A percentile compares a stretch with the other conserved stretches of the same genome.
Evolutionary conservation across 176 grass and related monocot species (phyloP).

Genomic region (Triticum monococcum): DNA sequence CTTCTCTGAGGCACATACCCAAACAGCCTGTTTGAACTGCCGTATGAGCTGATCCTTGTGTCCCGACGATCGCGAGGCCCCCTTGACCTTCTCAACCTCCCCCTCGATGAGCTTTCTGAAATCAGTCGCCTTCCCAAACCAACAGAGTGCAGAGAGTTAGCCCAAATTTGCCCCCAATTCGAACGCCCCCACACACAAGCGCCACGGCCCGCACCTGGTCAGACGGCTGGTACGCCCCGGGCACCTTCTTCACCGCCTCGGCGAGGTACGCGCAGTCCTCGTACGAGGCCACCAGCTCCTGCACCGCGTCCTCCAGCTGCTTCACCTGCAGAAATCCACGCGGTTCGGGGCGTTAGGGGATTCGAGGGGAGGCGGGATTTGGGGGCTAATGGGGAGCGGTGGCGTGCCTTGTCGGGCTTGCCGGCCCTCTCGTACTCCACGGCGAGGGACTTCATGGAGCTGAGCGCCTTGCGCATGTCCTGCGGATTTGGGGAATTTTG

Average conservation of each 20-base stretch:
- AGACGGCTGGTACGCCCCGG: constrained; percentile 58
- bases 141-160: constrained; percentile 21
- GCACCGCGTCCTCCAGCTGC: constrained; percentile 48
- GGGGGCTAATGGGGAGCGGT: background rate
- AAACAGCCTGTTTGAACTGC: constrained; percentile 82
- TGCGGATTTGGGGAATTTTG: constrained; percentile 39
- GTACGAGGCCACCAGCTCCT: constrained; percentile 63
- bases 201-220: constrained; percentile 47
- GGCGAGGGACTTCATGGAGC: constrained; percentile 58
- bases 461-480: constrained; percentile 80
- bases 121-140: constrained; percentile 54
- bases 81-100: constrained; percentile 65
- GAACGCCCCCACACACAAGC: background rate
- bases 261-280: constrained; percentile 57
- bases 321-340: constrained; percentile 47
- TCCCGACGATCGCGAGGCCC: constrained; percentile 19
- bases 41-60: constrained; percentile 53
- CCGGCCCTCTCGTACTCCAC: constrained; percentile 67
- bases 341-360: background rate
- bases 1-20: constrained; percentile 45
- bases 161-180: background rate
- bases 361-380: background rate
- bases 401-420: constrained; percentile 45
- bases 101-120: constrained; percentile 57
- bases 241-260: constrained; percentile 50